phyloP scores from a whole-genome alignment of 176 grass and related monocot species.

The Oryza coarctata region DNA sequence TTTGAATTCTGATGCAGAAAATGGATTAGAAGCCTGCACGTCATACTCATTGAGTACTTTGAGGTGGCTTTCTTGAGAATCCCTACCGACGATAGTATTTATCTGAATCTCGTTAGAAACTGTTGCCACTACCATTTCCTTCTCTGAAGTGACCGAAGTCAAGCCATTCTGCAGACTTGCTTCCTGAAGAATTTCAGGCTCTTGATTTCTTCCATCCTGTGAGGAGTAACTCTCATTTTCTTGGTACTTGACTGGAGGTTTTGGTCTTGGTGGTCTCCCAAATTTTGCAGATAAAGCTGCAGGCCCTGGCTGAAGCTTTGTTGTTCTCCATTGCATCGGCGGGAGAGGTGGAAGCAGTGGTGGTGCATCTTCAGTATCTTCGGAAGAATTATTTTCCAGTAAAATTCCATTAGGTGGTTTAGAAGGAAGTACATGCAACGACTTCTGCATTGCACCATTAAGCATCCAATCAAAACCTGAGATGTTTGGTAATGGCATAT shows the following conservation, averaged over 20 bases:
- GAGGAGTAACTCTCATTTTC: constrained; percentile 24
- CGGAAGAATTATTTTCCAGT: constrained; percentile 28
- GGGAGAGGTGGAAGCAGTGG: constrained; percentile 67
- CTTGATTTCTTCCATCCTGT: constrained; percentile 16
- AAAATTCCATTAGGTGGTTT: constrained; percentile 23
- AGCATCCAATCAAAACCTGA: constrained; percentile 50
- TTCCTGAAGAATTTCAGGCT: constrained; percentile 27
- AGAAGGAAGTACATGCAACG: constrained; percentile 37
- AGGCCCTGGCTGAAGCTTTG: constrained; percentile 50
- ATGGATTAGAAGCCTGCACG: constrained; percentile 25
- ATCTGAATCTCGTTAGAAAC: constrained; percentile 13
- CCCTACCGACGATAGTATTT: constrained; percentile 18
- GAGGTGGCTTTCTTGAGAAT: constrained; percentile 15
- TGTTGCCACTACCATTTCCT: constrained; percentile 29
- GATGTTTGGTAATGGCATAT: constrained; percentile 15
- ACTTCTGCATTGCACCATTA: constrained; percentile 37
- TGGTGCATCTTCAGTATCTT: constrained; percentile 39
- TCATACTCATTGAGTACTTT: constrained; percentile 20
- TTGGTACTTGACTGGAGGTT: constrained; percentile 38
- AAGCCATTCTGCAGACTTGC: background rate
- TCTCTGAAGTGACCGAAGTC: constrained; percentile 38
- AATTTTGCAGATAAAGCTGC: constrained; percentile 46
- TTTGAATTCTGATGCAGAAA: constrained; percentile 28
- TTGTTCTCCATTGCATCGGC: constrained; percentile 56
- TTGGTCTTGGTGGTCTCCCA: constrained; percentile 53